Conservation (phyloP, 441 rosid genomes). For the Brassica balearica region DNA sequence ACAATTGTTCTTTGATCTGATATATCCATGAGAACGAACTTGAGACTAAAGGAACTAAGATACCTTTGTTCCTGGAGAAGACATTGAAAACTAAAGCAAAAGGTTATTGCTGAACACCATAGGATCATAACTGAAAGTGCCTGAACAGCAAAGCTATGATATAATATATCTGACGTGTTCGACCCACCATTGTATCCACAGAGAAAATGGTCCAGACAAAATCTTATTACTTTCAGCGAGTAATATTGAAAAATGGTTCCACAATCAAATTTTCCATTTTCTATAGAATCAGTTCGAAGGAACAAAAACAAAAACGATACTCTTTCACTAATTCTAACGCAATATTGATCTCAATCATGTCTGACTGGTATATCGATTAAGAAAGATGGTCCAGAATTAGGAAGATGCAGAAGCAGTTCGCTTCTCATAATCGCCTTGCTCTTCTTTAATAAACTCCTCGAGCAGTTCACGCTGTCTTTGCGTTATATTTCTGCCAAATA, state of each 20-base stretch:
- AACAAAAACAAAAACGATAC: conserved; percentile 18
- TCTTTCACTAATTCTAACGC: conserved; percentile 21
- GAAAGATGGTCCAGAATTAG: conserved; percentile 36
- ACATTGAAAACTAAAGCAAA: no score
- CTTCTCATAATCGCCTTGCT: conserved; percentile 72
- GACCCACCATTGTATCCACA: neutral
- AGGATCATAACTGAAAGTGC: no score
- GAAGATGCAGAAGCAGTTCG: conserved; percentile 85
- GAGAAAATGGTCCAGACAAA: neutral
- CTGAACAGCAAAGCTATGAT: neutral
- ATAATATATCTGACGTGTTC: neutral
- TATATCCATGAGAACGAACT: no score
- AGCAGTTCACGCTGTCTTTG: conserved; percentile 89
- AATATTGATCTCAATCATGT: conserved; percentile 27
- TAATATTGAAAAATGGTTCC: neutral
- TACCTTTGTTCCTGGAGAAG: no score
- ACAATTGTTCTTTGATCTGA: no score
- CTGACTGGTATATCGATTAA: conserved; percentile 18
- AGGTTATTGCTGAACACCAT: no score
- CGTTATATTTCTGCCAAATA: conserved; percentile 68
- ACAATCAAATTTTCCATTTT: neutral
- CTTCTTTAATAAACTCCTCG: conserved; percentile 96
- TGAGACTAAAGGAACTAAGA: no score
- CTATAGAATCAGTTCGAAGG: neutral
- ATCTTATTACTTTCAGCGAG: neutral